These are phyloP conservation scores for Beauveria varroae DNA, from an alignment of 2,329 filamentous ascomycete genomes.

Conservation along the genomic window DNA sequence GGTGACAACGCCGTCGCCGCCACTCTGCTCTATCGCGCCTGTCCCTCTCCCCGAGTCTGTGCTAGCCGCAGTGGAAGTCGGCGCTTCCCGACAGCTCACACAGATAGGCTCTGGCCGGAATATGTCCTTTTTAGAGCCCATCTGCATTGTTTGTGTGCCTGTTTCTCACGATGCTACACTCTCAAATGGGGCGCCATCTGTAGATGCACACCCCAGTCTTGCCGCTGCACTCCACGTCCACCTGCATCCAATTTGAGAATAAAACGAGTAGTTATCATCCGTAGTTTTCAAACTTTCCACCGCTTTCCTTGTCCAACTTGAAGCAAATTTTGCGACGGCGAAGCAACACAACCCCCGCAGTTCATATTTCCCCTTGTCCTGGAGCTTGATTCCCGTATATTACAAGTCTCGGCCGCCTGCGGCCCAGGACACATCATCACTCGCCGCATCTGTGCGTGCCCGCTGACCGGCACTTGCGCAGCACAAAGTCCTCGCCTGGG, in stretches of 20 bases:
- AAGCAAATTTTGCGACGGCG: not conserved
- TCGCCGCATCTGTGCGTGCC: not conserved
- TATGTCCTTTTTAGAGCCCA: not conserved
- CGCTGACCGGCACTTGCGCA: not conserved
- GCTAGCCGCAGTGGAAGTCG: constrained; percentile 3
- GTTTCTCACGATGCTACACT: not conserved
- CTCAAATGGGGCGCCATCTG: not conserved
- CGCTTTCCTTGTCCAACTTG: not conserved
- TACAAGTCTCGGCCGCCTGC: not conserved
- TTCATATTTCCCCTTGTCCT: not conserved
- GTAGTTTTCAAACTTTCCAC: not conserved
- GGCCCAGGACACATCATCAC: no score
- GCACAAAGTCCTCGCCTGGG: no score
- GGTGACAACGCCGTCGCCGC: not conserved
- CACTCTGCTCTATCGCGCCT: not conserved
- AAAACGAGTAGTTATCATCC: not conserved
- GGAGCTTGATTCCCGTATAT: not conserved
- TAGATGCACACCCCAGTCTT: not conserved
- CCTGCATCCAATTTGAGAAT: not conserved
- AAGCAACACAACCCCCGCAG: not conserved
- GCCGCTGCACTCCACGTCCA: not conserved
- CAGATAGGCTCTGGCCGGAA: constrained; percentile 7
- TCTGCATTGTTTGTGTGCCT: not conserved
- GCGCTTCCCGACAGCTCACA: not conserved
- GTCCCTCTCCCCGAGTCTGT: not conserved